Conservation (phyloP, 768 basidiomycete genomes). For the Boletus patriciae region DNA sequence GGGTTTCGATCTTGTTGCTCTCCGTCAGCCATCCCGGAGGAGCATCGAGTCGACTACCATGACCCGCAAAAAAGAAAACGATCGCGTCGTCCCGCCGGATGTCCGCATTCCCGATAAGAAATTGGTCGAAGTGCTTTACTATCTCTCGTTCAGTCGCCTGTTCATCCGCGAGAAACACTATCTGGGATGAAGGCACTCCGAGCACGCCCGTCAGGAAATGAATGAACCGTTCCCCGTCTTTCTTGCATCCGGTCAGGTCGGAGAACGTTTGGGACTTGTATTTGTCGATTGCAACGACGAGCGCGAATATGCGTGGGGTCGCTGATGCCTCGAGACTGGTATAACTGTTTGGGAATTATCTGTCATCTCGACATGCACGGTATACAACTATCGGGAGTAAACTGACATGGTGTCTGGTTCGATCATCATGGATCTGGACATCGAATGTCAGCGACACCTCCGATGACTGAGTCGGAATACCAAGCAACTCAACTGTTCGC, state of each 20-base stretch:
- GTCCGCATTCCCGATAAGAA: slow-evolving; percentile 8
- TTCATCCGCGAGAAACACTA: slow-evolving; percentile 17
- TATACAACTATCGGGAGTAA: not conserved
- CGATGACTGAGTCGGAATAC: not conserved
- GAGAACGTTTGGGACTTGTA: not conserved
- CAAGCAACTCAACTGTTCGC: slow-evolving; percentile 14
- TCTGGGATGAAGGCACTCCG: slow-evolving; percentile 11
- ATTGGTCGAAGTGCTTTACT: slow-evolving; percentile 1
- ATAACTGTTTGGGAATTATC: not conserved
- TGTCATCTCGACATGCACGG: not conserved
- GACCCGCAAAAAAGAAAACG: slow-evolving; percentile 21
- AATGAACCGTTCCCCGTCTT: slow-evolving; percentile 17
- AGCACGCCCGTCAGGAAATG: slow-evolving; percentile 10
- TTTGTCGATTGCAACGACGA: slow-evolving; percentile 17
- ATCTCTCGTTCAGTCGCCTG: slow-evolving; percentile 12
- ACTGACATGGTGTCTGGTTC: slow-evolving; percentile 7
- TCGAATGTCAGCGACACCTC: not conserved
- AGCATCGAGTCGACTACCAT: slow-evolving; percentile 8
- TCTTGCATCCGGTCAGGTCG: slow-evolving; percentile 17
- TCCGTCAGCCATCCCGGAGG: slow-evolving; percentile 23
- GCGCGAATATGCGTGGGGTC: slow-evolving; percentile 17
- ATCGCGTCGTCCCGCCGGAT: slow-evolving; percentile 19
- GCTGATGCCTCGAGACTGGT: not conserved
- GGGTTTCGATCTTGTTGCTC: slow-evolving; percentile 10
- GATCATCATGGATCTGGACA: slow-evolving; percentile 5